A percentile compares a stretch with the other conserved stretches of the same genome.
These are phyloP conservation scores for Teratosphaeria nubilosa DNA, from an alignment of 2,329 filamentous ascomycete genomes.

Conservation along the genomic window DNA sequence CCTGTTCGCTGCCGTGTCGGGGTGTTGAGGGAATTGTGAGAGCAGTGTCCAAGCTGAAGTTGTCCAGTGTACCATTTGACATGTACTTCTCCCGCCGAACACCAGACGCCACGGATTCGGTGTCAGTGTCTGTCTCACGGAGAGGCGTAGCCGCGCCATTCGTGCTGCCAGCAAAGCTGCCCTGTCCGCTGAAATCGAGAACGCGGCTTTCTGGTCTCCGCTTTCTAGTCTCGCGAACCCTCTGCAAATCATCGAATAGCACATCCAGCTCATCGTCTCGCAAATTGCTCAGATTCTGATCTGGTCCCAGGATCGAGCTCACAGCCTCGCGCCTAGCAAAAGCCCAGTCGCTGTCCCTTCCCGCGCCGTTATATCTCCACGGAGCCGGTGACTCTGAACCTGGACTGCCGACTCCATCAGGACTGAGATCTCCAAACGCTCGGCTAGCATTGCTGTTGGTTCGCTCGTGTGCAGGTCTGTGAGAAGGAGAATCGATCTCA, in stretches of 20 bases:
- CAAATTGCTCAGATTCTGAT: slow-evolving; percentile 81
- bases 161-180: slow-evolving; percentile 27
- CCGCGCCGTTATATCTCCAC: slow-evolving; percentile 42
- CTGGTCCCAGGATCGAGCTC: slow-evolving; percentile 74
- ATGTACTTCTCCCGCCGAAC: slow-evolving; percentile 80
- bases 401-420: slow-evolving; percentile 50
- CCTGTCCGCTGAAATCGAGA: slow-evolving; percentile 29
- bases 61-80: slow-evolving; percentile 88
- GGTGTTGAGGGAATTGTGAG: slow-evolving; percentile 93
- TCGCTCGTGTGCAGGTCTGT: slow-evolving; percentile 65
- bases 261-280: slow-evolving; percentile 91
- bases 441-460: slow-evolving; percentile 56
- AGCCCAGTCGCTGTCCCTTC: slow-evolving; percentile 86
- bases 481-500: slow-evolving; percentile 47
- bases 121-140: slow-evolving; percentile 58
- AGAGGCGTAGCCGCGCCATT: neutral
- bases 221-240: slow-evolving; percentile 73
- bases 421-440: slow-evolving; percentile 65
- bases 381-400: slow-evolving; percentile 72
- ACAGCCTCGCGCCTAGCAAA: slow-evolving; percentile 90
- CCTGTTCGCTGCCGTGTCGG: slow-evolving; percentile 66
- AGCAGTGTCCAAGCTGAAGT: slow-evolving; percentile 88
- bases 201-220: slow-evolving; percentile 48
- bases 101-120: slow-evolving; percentile 80
- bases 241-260: slow-evolving; percentile 87